phyloP scores from a whole-genome alignment of 2,329 filamentous ascomycete species.

The Pyrenochaeta sp. region DNA sequence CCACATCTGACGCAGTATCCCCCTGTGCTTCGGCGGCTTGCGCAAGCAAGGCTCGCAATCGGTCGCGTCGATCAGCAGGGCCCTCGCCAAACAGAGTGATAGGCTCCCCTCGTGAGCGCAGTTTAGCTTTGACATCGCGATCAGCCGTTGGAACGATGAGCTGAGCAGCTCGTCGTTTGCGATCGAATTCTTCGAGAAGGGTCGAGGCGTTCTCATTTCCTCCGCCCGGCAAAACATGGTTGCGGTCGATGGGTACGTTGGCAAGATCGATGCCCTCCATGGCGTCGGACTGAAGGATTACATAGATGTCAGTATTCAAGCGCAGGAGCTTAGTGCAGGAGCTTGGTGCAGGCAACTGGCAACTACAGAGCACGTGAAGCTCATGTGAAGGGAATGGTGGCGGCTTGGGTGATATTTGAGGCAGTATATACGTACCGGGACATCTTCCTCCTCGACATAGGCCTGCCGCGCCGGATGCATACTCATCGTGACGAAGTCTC shows the following conservation, averaged over 20 bases:
- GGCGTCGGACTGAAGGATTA: constrained; percentile 60
- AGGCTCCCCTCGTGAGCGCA: constrained; percentile 85
- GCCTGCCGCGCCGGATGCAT: constrained; percentile 91
- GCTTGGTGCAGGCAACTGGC: constrained; percentile 4
- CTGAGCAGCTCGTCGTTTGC: constrained; percentile 85
- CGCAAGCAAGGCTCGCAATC: constrained; percentile 81
- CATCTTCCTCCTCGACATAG: constrained; percentile 85
- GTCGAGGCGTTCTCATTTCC: constrained; percentile 84
- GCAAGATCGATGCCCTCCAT: constrained; percentile 67
- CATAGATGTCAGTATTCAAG: constrained; percentile 14
- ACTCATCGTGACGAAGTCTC: constrained; percentile 48
- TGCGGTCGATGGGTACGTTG: constrained; percentile 74
- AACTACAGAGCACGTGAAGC: constrained; percentile 22
- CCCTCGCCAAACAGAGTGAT: constrained; percentile 95
- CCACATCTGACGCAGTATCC: constrained; percentile 56
- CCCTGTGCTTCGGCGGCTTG: constrained; percentile 72
- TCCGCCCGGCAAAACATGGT: constrained; percentile 82
- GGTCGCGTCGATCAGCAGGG: constrained; percentile 82
- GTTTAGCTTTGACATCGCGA: constrained; percentile 73
- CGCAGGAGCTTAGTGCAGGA: neutral
- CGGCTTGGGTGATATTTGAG: neutral
- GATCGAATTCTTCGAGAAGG: constrained; percentile 85
- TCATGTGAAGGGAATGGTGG: constrained; percentile 27
- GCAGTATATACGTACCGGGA: constrained; percentile 63
- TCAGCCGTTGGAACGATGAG: constrained; percentile 96